A percentile compares a stretch with the other conserved stretches of the same genome.
Conservation (phyloP, 2,329 filamentous ascomycete species). For the Ophiocordyceps camponoti-floridani region DNA sequence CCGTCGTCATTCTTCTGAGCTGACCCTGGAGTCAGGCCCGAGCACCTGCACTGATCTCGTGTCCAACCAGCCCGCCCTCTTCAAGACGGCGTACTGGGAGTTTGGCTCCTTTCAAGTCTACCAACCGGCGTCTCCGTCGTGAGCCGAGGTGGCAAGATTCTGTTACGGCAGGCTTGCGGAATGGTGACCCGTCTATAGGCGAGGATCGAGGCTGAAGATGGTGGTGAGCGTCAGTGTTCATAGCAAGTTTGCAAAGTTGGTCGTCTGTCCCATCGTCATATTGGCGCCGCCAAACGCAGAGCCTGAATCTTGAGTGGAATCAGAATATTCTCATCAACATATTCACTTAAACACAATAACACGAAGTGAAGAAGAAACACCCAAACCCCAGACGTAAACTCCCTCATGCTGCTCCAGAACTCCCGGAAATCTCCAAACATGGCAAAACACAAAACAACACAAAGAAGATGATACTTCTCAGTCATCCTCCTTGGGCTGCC, state of each 20-base stretch:
- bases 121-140: slow-evolving; percentile 11
- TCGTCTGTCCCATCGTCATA: no score
- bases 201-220: no score
- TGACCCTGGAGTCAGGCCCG: slow-evolving; percentile 17
- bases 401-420: slow-evolving; percentile 9
- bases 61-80: slow-evolving; percentile 35
- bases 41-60: slow-evolving; percentile 39
- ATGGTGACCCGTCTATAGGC: no score
- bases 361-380: not conserved
- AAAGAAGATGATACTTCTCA: not conserved
- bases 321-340: not conserved
- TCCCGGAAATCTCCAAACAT: slow-evolving; percentile 4
- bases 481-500: slow-evolving; percentile 47
- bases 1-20: not conserved
- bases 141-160: not conserved
- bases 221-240: no score
- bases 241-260: no score
- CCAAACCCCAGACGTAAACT: slow-evolving; percentile 7
- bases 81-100: slow-evolving; percentile 45
- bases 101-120: slow-evolving; percentile 45
- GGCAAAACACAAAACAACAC: not conserved
- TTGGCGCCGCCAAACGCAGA: no score
- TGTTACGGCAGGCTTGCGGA: not conserved
- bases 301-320: no score
- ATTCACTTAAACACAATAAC: not conserved